A percentile compares a stretch with the other conserved stretches of the same genome.
These are phyloP conservation scores for Nannochloropsis oceanica DNA, from an alignment of 108 stramenopile genomes.

Conservation along the genomic window DNA sequence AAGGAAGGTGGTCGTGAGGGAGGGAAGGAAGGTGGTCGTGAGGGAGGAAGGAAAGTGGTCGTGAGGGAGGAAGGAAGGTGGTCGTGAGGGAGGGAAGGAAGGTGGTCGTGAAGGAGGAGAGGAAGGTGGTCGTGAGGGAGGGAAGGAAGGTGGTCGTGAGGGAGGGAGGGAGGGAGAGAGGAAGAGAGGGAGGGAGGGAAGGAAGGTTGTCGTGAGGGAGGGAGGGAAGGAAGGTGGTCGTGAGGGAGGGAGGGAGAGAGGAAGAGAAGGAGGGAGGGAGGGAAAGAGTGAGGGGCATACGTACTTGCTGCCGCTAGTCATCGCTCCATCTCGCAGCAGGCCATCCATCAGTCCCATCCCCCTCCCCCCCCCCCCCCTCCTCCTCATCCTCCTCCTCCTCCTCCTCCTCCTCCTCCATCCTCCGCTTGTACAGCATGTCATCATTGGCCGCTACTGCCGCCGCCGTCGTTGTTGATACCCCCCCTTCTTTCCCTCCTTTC, in stretches of 20 bases:
- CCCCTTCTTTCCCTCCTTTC: background rate
- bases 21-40: no score
- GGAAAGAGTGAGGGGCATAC: conserved; percentile 26
- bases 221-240: background rate
- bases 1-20: no score
- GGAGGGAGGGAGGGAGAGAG: background rate
- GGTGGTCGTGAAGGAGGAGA: conserved; percentile 67
- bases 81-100: background rate
- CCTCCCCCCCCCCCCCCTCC: background rate
- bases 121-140: conserved; percentile 44
- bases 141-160: background rate
- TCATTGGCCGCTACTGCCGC: background rate
- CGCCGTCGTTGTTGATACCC: background rate
- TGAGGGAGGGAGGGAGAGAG: background rate
- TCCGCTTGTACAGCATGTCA: background rate
- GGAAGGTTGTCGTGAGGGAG: background rate
- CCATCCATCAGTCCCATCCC: background rate
- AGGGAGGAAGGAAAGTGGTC: background rate
- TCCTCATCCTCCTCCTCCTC: background rate
- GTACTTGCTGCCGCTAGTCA: background rate
- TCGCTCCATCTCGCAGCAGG: background rate
- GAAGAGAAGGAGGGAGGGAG: background rate
- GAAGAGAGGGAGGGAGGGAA: background rate
- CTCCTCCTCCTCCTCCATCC: background rate
- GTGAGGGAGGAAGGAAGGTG: background rate